Conservation (phyloP, 23 red algal species). For the Gracilaria caudata region DNA sequence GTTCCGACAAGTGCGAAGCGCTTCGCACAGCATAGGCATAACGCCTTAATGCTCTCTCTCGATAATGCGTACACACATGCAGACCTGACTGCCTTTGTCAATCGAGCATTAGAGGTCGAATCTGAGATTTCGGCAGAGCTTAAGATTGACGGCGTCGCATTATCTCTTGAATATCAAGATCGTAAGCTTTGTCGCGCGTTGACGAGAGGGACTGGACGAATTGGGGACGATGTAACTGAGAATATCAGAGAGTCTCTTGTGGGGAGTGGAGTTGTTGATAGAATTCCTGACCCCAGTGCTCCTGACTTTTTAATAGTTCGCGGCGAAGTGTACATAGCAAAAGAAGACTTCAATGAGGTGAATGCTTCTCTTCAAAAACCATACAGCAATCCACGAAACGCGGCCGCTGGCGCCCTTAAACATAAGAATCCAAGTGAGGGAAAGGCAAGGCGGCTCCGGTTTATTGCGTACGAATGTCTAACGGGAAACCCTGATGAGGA, state of each 20-base stretch:
- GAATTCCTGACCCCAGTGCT: neutral
- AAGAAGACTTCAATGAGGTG: constrained; percentile 53
- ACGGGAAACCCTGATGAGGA: neutral
- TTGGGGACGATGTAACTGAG: constrained; percentile 73
- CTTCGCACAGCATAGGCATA: constrained; percentile 68
- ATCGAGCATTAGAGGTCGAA: constrained; percentile 25
- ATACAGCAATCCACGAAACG: constrained; percentile 77
- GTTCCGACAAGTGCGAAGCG: constrained; percentile 14
- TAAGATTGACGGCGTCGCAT: constrained; percentile 82
- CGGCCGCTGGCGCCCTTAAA: constrained; percentile 82
- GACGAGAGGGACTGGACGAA: constrained; percentile 67
- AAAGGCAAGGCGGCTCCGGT: constrained; percentile 50
- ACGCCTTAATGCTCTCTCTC: constrained; percentile 67
- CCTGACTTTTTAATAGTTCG: constrained; percentile 51
- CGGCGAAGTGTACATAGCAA: constrained; percentile 76
- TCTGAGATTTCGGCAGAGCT: constrained; percentile 47
- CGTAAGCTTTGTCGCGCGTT: constrained; percentile 50
- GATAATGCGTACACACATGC: constrained; percentile 68
- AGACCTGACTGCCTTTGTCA: constrained; percentile 53
- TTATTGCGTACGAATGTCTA: constrained; percentile 83
- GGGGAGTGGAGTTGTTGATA: constrained; percentile 52
- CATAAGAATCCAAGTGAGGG: constrained; percentile 57
- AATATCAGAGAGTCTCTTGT: constrained; percentile 65
- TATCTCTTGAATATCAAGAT: constrained; percentile 59
- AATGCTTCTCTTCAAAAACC: constrained; percentile 45